phyloP scores from a whole-genome alignment of 176 grass and related monocot species.

The Carex parvula region DNA sequence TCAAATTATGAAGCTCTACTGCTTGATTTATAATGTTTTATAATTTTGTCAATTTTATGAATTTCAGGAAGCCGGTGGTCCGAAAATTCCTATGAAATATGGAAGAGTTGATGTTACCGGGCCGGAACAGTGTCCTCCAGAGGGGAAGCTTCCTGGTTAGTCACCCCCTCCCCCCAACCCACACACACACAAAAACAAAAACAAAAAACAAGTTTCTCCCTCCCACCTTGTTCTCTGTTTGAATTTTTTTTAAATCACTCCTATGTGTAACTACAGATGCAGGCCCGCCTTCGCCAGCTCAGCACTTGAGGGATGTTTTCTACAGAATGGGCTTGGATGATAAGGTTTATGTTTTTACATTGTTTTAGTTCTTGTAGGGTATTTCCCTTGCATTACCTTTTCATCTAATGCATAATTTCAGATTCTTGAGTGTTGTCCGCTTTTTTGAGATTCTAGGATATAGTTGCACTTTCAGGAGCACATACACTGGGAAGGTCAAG shows the following conservation, averaged over 20 bases:
- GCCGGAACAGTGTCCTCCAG: constrained; percentile 86
- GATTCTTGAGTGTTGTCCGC: background rate
- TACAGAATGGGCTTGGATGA: constrained; percentile 97
- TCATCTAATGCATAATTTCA: constrained; percentile 27
- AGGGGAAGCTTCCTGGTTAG: constrained; percentile 96
- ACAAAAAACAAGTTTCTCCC: no score
- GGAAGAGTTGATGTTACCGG: constrained; percentile 83
- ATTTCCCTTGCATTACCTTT: background rate
- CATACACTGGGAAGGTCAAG: constrained; percentile 94
- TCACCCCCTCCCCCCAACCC: background rate
- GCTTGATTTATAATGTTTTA: background rate
- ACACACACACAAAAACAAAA: no score
- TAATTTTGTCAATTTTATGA: constrained; percentile 26
- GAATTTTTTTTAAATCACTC: background rate
- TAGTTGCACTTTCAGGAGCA: constrained; percentile 91
- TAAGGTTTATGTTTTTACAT: constrained; percentile 48
- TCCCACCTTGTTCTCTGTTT: no score
- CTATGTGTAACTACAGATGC: constrained; percentile 48
- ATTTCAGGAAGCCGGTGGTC: constrained; percentile 80
- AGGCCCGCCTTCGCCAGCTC: constrained; percentile 74
- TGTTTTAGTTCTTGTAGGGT: background rate
- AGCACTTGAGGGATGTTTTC: constrained; percentile 82
- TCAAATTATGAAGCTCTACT: background rate
- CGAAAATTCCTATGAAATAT: constrained; percentile 89
- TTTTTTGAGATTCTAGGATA: constrained; percentile 55